A percentile compares a stretch with the other conserved stretches of the same genome.
Conservation (phyloP, 75 land plant genomes). For the Sequoiadendron giganteum region DNA sequence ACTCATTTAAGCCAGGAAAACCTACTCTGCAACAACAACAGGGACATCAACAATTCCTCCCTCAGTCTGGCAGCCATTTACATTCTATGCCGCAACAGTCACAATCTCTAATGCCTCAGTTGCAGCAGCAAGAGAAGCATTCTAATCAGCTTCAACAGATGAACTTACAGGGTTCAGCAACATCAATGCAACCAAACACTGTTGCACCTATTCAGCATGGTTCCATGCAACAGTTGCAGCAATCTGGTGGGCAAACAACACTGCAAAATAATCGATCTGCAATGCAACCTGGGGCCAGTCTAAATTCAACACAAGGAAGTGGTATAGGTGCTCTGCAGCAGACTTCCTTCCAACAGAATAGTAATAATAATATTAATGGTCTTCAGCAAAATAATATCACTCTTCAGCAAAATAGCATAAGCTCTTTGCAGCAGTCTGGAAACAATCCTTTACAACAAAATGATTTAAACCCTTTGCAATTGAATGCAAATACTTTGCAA, state of each 20-base stretch:
- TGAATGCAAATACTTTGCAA: slow-evolving; percentile 12
- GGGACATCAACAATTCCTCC: slow-evolving; percentile 12
- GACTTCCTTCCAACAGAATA: slow-evolving; percentile 20
- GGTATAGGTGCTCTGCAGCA: slow-evolving; percentile 42
- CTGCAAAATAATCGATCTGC: slow-evolving; percentile 43
- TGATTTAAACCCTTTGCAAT: slow-evolving; percentile 35
- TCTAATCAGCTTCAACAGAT: slow-evolving; percentile 51
- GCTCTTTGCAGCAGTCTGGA: slow-evolving; percentile 46
- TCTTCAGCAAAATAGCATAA: slow-evolving; percentile 30
- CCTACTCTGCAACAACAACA: slow-evolving; percentile 20
- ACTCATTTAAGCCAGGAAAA: neutral
- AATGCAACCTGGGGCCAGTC: slow-evolving; percentile 37
- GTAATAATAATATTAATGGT: slow-evolving; percentile 30
- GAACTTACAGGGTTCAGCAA: slow-evolving; percentile 36
- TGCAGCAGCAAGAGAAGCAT: slow-evolving; percentile 34
- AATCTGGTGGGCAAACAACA: slow-evolving; percentile 25
- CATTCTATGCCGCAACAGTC: slow-evolving; percentile 24
- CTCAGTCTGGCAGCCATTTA: slow-evolving; percentile 8
- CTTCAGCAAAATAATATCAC: slow-evolving; percentile 39
- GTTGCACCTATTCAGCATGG: slow-evolving; percentile 35
- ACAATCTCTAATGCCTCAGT: slow-evolving; percentile 36
- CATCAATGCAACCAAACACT: slow-evolving; percentile 32
- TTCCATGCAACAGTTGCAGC: slow-evolving; percentile 43
- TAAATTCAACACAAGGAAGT: slow-evolving; percentile 56
- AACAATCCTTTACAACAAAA: slow-evolving; percentile 39